phyloP scores from a whole-genome alignment of 345 rosid genomes.

The Populus tremula region DNA sequence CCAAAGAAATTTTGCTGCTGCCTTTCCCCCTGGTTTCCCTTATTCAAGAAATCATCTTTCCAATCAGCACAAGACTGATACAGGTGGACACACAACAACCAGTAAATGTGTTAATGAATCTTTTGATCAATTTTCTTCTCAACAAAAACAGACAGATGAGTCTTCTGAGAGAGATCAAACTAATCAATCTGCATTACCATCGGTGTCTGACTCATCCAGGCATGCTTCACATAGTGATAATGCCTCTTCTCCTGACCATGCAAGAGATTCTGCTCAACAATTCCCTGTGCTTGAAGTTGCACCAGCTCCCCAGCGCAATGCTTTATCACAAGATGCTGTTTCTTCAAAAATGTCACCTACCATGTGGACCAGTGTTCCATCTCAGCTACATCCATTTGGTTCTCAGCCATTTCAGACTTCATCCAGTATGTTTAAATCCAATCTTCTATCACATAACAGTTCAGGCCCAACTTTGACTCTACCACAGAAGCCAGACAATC shows the following conservation, averaged over 20 bases:
- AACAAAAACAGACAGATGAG: background rate
- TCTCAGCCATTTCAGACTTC: constrained; percentile 35
- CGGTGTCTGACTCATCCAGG: constrained; percentile 16
- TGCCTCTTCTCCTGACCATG: constrained; percentile 14
- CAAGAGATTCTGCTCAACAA: constrained; percentile 23
- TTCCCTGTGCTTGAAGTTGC: constrained; percentile 38
- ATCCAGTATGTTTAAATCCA: constrained; percentile 33
- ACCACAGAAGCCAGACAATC: constrained; percentile 37
- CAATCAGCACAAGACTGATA: constrained; percentile 19
- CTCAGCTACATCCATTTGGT: constrained; percentile 24
- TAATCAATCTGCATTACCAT: constrained; percentile 20
- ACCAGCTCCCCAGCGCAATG: constrained; percentile 28
- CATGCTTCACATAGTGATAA: background rate
- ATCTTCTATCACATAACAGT: constrained; percentile 35
- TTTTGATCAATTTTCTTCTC: background rate
- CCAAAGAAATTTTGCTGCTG: constrained; percentile 25
- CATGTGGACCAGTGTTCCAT: constrained; percentile 36
- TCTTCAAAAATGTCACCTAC: constrained; percentile 24
- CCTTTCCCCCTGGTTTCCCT: constrained; percentile 13
- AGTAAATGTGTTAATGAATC: background rate
- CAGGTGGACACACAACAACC: constrained; percentile 15
- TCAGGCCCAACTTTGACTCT: constrained; percentile 38
- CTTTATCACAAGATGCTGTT: constrained; percentile 23
- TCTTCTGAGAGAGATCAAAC: background rate
- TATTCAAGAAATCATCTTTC: constrained; percentile 28